Conservation (phyloP, 2,329 filamentous ascomycete species). For the Coniochaeta ligniaria region DNA sequence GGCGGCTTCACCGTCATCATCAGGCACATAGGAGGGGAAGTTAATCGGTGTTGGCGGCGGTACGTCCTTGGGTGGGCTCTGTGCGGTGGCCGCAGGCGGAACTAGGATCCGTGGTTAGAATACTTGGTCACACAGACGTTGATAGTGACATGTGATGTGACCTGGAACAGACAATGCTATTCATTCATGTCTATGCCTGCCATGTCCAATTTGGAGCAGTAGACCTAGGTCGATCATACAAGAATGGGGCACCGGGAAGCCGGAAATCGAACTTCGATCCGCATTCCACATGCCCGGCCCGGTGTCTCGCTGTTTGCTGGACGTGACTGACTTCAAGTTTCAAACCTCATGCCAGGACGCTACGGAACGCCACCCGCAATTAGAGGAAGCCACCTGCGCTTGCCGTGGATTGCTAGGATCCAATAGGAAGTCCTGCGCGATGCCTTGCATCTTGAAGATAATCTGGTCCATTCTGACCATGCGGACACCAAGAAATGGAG, state of each 20-base stretch:
- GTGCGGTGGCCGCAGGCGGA: slow-evolving; percentile 10
- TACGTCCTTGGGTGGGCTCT: slow-evolving; percentile 38
- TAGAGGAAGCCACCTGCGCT: not conserved
- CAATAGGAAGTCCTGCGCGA: not conserved
- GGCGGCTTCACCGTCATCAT: slow-evolving; percentile 14
- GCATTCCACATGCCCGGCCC: not conserved
- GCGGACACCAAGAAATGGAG: not conserved
- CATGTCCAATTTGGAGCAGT: not conserved
- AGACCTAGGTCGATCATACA: slow-evolving; percentile 8
- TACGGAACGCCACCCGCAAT: not conserved
- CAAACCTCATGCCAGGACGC: not conserved
- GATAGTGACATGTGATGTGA: not conserved
- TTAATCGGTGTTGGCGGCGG: slow-evolving; percentile 49
- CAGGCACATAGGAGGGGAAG: slow-evolving; percentile 31
- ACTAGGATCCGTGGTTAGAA: slow-evolving; percentile 6
- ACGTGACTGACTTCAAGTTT: not conserved
- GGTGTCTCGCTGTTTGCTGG: not conserved
- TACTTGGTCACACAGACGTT: not conserved
- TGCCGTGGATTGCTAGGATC: not conserved
- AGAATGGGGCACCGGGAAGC: slow-evolving; percentile 2
- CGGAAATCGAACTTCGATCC: not conserved
- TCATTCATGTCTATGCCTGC: not conserved
- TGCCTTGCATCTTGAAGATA: not conserved
- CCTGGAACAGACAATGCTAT: not conserved
- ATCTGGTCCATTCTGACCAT: not conserved